Evolutionary conservation across 148 eudicot species (phyloP), one percentile per base, ranked within the genome.

Genomic region (Vaccinium vitisidaea): DNA sequence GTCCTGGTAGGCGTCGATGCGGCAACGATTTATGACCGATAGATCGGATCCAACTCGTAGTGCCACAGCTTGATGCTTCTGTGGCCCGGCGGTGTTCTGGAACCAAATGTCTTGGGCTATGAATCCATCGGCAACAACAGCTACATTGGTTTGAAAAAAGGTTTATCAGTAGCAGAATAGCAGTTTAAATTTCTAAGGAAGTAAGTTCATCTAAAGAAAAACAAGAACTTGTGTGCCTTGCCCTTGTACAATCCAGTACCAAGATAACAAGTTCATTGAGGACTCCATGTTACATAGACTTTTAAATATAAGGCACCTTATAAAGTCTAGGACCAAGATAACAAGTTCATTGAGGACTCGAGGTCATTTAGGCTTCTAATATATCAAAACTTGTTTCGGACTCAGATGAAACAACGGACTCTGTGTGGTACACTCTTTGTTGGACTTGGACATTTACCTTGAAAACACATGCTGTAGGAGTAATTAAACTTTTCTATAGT

Each of bases 61-160:
- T 8, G 91, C 91, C 80, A 90, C 91, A 4, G 90, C 91, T 65
- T 88, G 91, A 75, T 87, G 88, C 75, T 90, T 86, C 54, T 77
- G 69, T 8, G 89, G 85, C 3, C 89, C 89, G 1, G 91, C 89
- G 3, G 91, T 87, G 89, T 89, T 89, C 19, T 86, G 88, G 82
- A 89, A 56, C 79, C 89, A 84, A 8, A 90, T 82, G 75, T 90
- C 91, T 80, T 88, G 91, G 12, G 86, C 84, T 9, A 90, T 88
- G 83, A 90, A 86, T 82, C 90, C 91, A 73, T 83, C 85, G 9
- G 88, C 90, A 70, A 86, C 88, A 4, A 87, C 90, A 71, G 88
- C 91, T 90, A 82, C 87, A 84, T 18, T 48, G 61, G 6, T 76
- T 59, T 21, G 67, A 19, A 8, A 59, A 59, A 8, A 7, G 2